Conservation (phyloP, 352 stramenopile species). For the Phytopythium montanum region DNA sequence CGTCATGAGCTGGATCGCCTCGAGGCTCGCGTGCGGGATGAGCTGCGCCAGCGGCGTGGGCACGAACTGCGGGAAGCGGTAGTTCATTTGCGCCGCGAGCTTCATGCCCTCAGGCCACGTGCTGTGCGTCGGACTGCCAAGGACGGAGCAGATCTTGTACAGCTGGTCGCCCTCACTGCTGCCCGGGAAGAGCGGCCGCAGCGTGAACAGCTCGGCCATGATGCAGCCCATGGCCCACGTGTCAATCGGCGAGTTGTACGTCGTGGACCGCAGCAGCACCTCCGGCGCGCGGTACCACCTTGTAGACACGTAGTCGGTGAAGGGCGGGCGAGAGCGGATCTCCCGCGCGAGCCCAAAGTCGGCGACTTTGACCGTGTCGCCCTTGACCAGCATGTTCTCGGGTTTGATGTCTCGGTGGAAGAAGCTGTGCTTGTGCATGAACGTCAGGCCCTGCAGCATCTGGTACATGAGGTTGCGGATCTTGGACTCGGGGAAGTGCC, state of each 20-base stretch:
- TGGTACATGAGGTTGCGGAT: conserved; percentile 98
- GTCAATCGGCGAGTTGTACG: conserved; percentile 98
- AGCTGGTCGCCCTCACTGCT: conserved; percentile 97
- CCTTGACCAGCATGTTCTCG: conserved; percentile 97
- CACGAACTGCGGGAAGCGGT: conserved; percentile 94
- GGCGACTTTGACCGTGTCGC: conserved; percentile 95
- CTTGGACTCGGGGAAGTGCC: conserved; percentile 90
- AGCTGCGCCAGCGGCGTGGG: conserved; percentile 84
- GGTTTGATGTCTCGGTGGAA: conserved; percentile 99
- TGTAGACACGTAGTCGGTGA: conserved; percentile 98
- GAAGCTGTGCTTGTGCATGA: conserved; percentile 98
- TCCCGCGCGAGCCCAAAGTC: conserved; percentile 98
- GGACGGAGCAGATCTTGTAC: conserved; percentile 96
- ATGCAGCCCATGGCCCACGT: conserved; percentile 97
- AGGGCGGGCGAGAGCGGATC: conserved; percentile 89
- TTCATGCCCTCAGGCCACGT: conserved; percentile 95
- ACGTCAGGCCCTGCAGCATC: conserved; percentile 95
- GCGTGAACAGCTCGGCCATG: conserved; percentile 96
- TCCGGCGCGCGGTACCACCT: conserved; percentile 98
- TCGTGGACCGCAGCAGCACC: conserved; percentile 91
- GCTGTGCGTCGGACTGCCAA: conserved; percentile 88
- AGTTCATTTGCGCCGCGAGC: conserved; percentile 95
- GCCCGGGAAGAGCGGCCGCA: conserved; percentile 97
- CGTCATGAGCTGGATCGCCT: conserved; percentile 91
- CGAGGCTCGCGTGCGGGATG: conserved; percentile 88